A percentile compares a stretch with the other conserved stretches of the same genome.
phyloP scores from a whole-genome alignment of 208 protist species.

The Crithidia brevicula region DNA sequence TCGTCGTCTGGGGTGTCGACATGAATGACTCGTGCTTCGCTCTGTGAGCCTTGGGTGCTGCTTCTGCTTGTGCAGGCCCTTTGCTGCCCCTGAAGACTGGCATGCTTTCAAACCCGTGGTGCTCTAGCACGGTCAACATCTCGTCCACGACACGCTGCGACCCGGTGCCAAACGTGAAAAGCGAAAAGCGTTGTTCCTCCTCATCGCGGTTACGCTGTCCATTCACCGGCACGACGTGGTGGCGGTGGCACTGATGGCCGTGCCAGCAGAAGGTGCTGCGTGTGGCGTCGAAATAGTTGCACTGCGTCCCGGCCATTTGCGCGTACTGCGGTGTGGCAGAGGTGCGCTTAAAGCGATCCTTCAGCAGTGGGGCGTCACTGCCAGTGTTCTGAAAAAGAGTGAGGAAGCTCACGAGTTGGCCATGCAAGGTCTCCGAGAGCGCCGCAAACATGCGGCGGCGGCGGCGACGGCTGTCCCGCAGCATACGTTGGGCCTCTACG shows the following conservation, averaged over 20 bases:
- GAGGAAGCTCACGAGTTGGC: slow-evolving; percentile 34
- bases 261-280: slow-evolving; percentile 49
- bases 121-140: slow-evolving; percentile 28
- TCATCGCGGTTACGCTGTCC: slow-evolving; percentile 22
- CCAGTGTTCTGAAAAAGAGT: slow-evolving; percentile 26
- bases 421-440: slow-evolving; percentile 23
- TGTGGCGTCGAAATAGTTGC: slow-evolving; percentile 39
- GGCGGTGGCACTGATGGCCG: slow-evolving; percentile 42
- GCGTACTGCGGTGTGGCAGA: slow-evolving; percentile 17
- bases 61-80: neutral
- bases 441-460: slow-evolving; percentile 26
- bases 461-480: slow-evolving; percentile 15
- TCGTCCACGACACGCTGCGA: slow-evolving; percentile 33
- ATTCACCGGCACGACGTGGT: slow-evolving; percentile 31
- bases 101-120: slow-evolving; percentile 16
- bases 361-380: slow-evolving; percentile 25
- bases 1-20: no score
- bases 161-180: slow-evolving; percentile 29
- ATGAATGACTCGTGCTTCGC: no score
- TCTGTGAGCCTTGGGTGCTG: neutral
- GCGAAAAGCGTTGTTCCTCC: slow-evolving; percentile 24
- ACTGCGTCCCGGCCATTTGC: slow-evolving; percentile 24
- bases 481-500: neutral
- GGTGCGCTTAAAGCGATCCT: slow-evolving; percentile 13
- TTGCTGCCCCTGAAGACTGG: neutral